Base-by-base conservation (phyloP, 1,139 yeast species). In the Ogataea hybrid region DNA sequence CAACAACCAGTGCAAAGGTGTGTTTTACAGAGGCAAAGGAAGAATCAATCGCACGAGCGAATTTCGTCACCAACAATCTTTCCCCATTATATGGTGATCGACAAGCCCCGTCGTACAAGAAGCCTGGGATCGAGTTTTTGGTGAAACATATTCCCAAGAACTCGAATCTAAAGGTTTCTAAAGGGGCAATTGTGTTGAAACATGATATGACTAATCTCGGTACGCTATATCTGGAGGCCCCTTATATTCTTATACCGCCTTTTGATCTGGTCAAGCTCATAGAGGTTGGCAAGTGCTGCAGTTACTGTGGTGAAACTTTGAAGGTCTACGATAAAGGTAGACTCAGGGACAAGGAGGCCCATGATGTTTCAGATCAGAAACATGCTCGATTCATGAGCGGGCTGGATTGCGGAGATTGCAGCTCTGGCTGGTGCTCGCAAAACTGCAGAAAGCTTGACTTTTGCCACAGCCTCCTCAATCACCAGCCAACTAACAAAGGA, bases 291-390 rank as follows among this genome's bases (percentile, higher is more conserved):
- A 78, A 78, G 53, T 88, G 90, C 4, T 90, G 97, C 61, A 72
- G 90, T 2, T 75, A 76, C 56, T 90, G 97, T 67, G 90, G 95
- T 1, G 73, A 75, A 34, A 70, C 84, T 3, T 65, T 84, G 35
- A 71, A 73, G 42, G 68, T 53, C 3, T 57, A 57, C 32, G 61
- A 60, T 40, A 46, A 48, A 25, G 62, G 63, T 6, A 36, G 54
- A 11, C 47, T 58, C 44, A 49, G 51, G 32, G 60, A 56, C 35
- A 41, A 41, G 21, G 53, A 52, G 23, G 32, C 32, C 7, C 42
- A 42, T 9, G 41, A 44, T 16, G 16, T 51, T 8, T 44, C 45
- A 7, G 54, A 55, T 23, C 51, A 50, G 30, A 59, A 56, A 35
- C 58, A 54, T 33, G 52, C 50, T 8, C 43, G 63, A 21, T 59